Base-by-base conservation (phyloP, 2,329 filamentous ascomycete genomes). In the Hypoxylon sp. region DNA sequence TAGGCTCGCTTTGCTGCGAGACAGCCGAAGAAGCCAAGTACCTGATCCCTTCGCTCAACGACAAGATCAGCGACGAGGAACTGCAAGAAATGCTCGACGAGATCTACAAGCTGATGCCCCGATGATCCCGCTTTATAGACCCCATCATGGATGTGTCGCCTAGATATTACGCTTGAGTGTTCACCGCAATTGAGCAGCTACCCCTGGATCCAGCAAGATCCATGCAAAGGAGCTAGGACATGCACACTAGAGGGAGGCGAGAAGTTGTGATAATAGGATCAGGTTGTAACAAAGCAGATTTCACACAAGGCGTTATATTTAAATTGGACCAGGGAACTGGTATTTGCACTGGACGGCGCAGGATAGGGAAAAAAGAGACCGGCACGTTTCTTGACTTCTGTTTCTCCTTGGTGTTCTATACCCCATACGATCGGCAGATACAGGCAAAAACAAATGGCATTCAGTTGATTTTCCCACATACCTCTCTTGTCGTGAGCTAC, bases 1-100 rank as follows among this genome's bases (percentile, higher is more conserved):
- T 77, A 97, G 95, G 94, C 35, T 97, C 93, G 33, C 85, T 99
- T 42, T 97, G 94, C 81, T 97, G 95, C 79, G 95, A 97, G 76
- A 92, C 90, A 49, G 92, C 94, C 65, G 96, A 99, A 78, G 97
- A 99, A 82, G 96, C 96, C 68, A 98, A 97, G 83, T 97, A 94
- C 7, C 86, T 99, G 65, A 97, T 99, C 70, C 97, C 96, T 0
- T 97, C 89, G 64, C 82, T 99, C 56, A 87, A 90, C 74, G 91
- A 94, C 81, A 99, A 99, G 83, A 97, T 98, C 77, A 88, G 88
- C 68, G 95, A 98, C 79, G 92, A 94, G 37, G 93, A 97, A 74
- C 83, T 99, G 71, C 91, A 97, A 81, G 91, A 94, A 70, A 84
- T 98, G 64, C 86, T 99, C 64, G 91, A 97, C 77, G 94, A 99